phyloP scores from a whole-genome alignment of 352 stramenopile species.

The Phytopythium helicoides region DNA sequence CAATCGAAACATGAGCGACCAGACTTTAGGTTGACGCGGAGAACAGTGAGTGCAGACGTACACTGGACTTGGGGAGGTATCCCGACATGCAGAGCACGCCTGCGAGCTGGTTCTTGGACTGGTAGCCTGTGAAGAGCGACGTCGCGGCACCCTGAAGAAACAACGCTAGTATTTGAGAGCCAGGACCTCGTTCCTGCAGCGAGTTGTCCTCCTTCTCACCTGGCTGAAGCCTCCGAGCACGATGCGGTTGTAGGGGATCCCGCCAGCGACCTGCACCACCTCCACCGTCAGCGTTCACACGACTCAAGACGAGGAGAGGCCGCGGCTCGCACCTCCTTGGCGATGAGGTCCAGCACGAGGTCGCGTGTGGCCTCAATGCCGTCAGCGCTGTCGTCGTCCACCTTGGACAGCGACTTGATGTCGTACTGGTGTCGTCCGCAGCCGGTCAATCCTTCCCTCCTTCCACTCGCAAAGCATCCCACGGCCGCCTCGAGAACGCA shows the following conservation, averaged over 20 bases:
- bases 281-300: not conserved
- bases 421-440: constrained; percentile 70
- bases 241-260: constrained; percentile 88
- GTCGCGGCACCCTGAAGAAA: constrained; percentile 78
- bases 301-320: not conserved
- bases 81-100: constrained; percentile 72
- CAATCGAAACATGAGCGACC: constrained; percentile 3
- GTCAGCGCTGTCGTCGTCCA: constrained; percentile 81
- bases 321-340: constrained; percentile 48
- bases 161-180: not conserved
- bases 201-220: constrained; percentile 17
- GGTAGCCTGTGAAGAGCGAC: constrained; percentile 81
- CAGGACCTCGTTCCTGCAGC: no score
- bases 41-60: constrained; percentile 12
- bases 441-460: not conserved
- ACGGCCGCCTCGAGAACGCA: constrained; percentile 12
- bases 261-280: constrained; percentile 22
- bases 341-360: constrained; percentile 75
- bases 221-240: constrained; percentile 95
- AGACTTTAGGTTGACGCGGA: not conserved
- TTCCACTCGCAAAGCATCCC: no score
- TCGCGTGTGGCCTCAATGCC: constrained; percentile 87
- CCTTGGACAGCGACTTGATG: constrained; percentile 89
- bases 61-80: constrained; percentile 58
- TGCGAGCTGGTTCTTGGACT: constrained; percentile 54